Evolutionary conservation across 1,284 basidiomycete species (phyloP).

Genomic region (Pascua guehoae): DNA sequence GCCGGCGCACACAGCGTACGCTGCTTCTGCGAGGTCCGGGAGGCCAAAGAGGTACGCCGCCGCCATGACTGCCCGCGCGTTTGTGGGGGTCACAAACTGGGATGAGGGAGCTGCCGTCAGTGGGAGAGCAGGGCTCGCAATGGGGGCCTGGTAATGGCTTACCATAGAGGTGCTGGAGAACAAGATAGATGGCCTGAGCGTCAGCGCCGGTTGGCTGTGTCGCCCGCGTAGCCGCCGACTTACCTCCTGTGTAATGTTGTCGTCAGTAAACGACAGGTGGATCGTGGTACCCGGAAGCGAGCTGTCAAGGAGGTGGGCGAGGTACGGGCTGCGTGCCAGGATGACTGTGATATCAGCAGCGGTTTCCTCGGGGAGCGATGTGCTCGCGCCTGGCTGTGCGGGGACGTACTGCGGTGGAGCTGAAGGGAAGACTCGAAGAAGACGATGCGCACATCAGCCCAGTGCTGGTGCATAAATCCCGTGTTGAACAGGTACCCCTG

Average conservation of each 20-base stretch:
- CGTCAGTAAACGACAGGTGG: slow-evolving; percentile 68
- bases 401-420: slow-evolving; percentile 41
- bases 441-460: slow-evolving; percentile 38
- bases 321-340: slow-evolving; percentile 75
- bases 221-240: slow-evolving; percentile 30
- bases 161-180: slow-evolving; percentile 45
- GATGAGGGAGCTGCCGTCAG: slow-evolving; percentile 26
- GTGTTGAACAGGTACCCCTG: slow-evolving; percentile 33
- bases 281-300: slow-evolving; percentile 63
- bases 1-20: slow-evolving; percentile 70
- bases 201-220: slow-evolving; percentile 1
- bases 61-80: slow-evolving; percentile 75
- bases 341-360: slow-evolving; percentile 57
- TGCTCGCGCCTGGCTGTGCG: not conserved
- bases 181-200: slow-evolving; percentile 40
- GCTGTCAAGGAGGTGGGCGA: slow-evolving; percentile 70
- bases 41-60: slow-evolving; percentile 76
- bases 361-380: too few species aligned
- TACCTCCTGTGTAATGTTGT: slow-evolving; percentile 77
- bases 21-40: slow-evolving; percentile 71
- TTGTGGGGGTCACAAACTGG: slow-evolving; percentile 60
- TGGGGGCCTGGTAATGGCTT: not conserved
- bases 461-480: slow-evolving; percentile 38
- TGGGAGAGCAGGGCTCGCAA: not conserved
- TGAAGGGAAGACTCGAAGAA: slow-evolving; percentile 38